phyloP scores from a whole-genome alignment of 1,139 yeast species.

The Komagataea norvegica region DNA sequence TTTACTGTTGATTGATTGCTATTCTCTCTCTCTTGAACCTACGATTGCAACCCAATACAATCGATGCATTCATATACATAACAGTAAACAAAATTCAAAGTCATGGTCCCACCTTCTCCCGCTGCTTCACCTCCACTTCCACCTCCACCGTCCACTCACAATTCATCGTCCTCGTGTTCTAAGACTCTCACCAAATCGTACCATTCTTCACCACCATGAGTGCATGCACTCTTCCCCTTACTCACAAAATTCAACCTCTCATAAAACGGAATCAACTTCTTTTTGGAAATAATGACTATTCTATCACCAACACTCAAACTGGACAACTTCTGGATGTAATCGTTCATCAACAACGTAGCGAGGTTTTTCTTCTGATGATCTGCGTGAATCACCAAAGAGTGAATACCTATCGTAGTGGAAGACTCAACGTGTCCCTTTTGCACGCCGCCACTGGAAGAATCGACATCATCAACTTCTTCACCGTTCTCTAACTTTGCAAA shows the following conservation, averaged over 20 bases:
- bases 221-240: slow-evolving; percentile 56
- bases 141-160: no score
- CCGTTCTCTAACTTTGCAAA: no score
- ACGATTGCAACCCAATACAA: no score
- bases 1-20: no score
- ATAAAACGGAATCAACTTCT: slow-evolving; percentile 67
- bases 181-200: slow-evolving; percentile 60
- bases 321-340: slow-evolving; percentile 83
- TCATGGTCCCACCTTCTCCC: no score
- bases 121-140: no score
- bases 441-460: slow-evolving; percentile 24
- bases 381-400: slow-evolving; percentile 74
- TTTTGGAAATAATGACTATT: slow-evolving; percentile 70
- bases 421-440: slow-evolving; percentile 71
- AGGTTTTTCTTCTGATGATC: slow-evolving; percentile 76
- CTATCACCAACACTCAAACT: slow-evolving; percentile 83
- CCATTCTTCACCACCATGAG: slow-evolving; percentile 62
- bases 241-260: slow-evolving; percentile 72
- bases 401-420: slow-evolving; percentile 74
- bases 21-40: no score
- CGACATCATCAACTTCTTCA: slow-evolving; percentile 15
- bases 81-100: no score
- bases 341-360: slow-evolving; percentile 79
- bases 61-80: no score
- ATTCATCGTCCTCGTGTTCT: slow-evolving; percentile 54